Conservation (phyloP, 2,329 filamentous ascomycete genomes). For the Sordariomycetes sp. region DNA sequence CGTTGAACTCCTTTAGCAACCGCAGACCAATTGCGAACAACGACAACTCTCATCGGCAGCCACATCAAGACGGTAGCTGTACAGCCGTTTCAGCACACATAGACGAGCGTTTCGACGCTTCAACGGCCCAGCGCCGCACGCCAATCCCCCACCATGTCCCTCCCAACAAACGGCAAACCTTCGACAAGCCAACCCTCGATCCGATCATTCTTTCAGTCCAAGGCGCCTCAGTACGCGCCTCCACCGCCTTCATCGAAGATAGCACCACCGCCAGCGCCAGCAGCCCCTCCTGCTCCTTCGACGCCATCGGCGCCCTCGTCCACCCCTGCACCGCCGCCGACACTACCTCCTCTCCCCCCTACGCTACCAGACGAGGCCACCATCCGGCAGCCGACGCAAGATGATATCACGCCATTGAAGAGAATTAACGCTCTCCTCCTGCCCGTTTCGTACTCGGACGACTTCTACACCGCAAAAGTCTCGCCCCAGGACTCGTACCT, state of each 20-base stretch:
- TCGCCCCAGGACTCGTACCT: too few relatives aligned
- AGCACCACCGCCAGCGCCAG: slow-evolving; percentile 9
- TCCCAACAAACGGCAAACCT: slow-evolving; percentile 25
- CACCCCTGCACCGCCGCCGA: neutral
- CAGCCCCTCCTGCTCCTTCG: slow-evolving; percentile 7
- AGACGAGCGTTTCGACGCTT: too few relatives aligned
- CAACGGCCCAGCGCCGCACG: too few relatives aligned
- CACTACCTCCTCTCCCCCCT: slow-evolving; percentile 15
- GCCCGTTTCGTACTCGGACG: slow-evolving; percentile 53
- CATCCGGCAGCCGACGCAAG: slow-evolving; percentile 39
- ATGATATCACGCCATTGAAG: slow-evolving; percentile 48
- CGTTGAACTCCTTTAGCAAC: too few relatives aligned
- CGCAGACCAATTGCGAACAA: too few relatives aligned
- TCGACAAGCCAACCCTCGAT: slow-evolving; percentile 50
- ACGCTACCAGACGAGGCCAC: slow-evolving; percentile 35
- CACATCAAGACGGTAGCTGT: too few relatives aligned
- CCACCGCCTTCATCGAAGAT: slow-evolving; percentile 16
- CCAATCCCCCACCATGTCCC: slow-evolving; percentile 23
- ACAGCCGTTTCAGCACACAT: too few relatives aligned
- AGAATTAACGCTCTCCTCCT: slow-evolving; percentile 58
- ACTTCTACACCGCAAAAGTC: slow-evolving; percentile 56
- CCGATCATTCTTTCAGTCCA: slow-evolving; percentile 50
- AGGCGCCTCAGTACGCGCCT: slow-evolving; percentile 27
- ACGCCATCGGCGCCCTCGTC: slow-evolving; percentile 7
- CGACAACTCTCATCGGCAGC: too few relatives aligned